Evolutionary conservation across 1,139 yeast genomes (phyloP), one percentile per base, ranked within the genome.

Genomic region (Zygosaccharomyces pseudobailii): DNA sequence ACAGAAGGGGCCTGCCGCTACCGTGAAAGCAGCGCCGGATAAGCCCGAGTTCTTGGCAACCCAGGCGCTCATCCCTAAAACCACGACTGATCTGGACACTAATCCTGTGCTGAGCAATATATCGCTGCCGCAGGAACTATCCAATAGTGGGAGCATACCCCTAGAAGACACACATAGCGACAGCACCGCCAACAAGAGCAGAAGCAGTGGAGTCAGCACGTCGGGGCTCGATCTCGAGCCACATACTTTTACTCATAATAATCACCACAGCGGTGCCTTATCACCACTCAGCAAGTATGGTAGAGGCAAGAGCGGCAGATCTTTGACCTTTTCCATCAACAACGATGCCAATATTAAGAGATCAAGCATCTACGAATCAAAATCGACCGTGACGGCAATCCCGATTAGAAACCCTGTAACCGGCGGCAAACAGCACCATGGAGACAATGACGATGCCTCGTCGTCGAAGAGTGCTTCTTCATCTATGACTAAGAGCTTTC

Each of bases 401-500:
- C 68, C 68, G 4, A 63, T 62, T 6, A 47, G 66, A 35, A 58
- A 56, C 17, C 47, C 56, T 5, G 46, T 52, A 33, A 40, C 40
- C 13, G 46, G 34, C 38, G 43, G 31, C 27, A 45, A 45, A 31
- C 38, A 48, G 9, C 37, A 43, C 22, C 42, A 46, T 30, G 36
- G 50, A 25, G 61, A 57, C 20, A 43, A 44, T 17, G 64, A 62
- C 28, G 68, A 64, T 44, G 53, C 47, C 13, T 41, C 48, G 1
- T 65, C 68, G 0, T 49, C 57, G 10, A 56, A 55, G 37, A 64
- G 68, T 42, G 55, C 58, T 32, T 63, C 71, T 0, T 70, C 74
- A 0, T 70, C 74, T 0, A 49, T 70, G 51, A 70, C 73, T 2
- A 68, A 64, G 47, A 69, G 68, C 21, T 72, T 78, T 22, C 57